These are phyloP conservation scores for Thalassiosira mediterranea DNA, from an alignment of 352 stramenopile species.

Conservation along the genomic window DNA sequence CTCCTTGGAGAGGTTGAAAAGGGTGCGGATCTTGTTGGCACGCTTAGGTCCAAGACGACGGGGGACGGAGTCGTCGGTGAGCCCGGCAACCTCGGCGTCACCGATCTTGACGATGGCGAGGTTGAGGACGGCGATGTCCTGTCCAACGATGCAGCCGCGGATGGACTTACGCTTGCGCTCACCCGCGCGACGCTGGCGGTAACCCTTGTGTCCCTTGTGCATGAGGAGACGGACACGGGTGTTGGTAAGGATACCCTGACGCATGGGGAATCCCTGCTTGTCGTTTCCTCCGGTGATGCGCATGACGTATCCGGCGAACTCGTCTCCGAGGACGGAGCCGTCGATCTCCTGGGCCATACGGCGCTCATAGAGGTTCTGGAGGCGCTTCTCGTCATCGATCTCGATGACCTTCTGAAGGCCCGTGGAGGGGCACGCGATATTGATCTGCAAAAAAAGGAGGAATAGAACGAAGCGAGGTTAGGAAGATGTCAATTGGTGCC, in stretches of 20 bases:
- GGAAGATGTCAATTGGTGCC: too few relatives aligned
- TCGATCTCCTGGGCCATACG: conserved; percentile 99
- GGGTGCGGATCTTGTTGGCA: conserved; percentile 99
- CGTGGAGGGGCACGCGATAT: conserved; percentile 98
- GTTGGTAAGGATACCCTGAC: conserved; percentile 99
- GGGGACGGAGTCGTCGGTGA: conserved; percentile 95
- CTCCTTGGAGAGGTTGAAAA: conserved; percentile 99
- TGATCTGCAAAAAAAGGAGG: conserved; percentile 92
- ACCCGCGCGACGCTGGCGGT: conserved; percentile 89
- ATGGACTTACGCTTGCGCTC: conserved; percentile 99
- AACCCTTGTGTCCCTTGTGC: conserved; percentile 97
- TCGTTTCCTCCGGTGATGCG: conserved; percentile 99
- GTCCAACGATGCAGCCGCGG: conserved; percentile 98
- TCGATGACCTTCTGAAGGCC: conserved; percentile 99
- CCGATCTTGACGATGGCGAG: conserved; percentile 98
- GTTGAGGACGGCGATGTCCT: conserved; percentile 99
- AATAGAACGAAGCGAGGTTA: background rate
- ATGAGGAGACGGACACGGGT: conserved; percentile 98
- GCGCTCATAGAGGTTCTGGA: conserved; percentile 98
- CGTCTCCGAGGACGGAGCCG: conserved; percentile 96
- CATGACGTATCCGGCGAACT: conserved; percentile 99
- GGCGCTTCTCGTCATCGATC: conserved; percentile 99
- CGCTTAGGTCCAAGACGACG: conserved; percentile 98
- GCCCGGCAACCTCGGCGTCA: conserved; percentile 93
- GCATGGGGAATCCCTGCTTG: conserved; percentile 99